Conservation (phyloP, 352 stramenopile species). For the Phytophthora quininea region DNA sequence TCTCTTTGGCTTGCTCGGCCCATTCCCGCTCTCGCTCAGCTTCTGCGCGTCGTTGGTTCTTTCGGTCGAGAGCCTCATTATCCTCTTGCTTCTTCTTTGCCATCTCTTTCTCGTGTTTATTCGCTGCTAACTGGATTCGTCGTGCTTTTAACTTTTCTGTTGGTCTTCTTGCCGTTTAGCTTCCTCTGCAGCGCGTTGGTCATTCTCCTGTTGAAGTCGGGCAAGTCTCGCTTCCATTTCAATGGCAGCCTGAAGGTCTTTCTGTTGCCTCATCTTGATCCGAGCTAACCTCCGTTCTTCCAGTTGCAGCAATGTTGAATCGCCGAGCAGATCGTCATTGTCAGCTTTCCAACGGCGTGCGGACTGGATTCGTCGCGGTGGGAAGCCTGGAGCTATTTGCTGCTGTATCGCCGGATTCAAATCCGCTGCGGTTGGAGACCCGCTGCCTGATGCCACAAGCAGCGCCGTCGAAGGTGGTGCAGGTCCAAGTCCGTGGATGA, state of each 20-base stretch:
- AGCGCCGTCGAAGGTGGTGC: slow-evolving; percentile 38
- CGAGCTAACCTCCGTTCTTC: slow-evolving; percentile 65
- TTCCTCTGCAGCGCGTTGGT: slow-evolving; percentile 56
- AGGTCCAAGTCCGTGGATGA: slow-evolving; percentile 42
- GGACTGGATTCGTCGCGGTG: slow-evolving; percentile 31
- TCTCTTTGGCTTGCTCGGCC: slow-evolving; percentile 48
- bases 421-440: slow-evolving; percentile 12
- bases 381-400: slow-evolving; percentile 31
- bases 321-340: slow-evolving; percentile 15
- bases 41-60: slow-evolving; percentile 40
- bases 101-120: slow-evolving; percentile 68
- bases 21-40: slow-evolving; percentile 56
- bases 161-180: slow-evolving; percentile 61
- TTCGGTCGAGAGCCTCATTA: slow-evolving; percentile 50
- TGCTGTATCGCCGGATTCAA: slow-evolving; percentile 21
- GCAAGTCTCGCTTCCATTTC: slow-evolving; percentile 80
- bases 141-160: slow-evolving; percentile 56
- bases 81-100: slow-evolving; percentile 71
- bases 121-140: slow-evolving; percentile 51
- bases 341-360: slow-evolving; percentile 26
- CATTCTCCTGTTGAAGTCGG: slow-evolving; percentile 69
- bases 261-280: slow-evolving; percentile 76
- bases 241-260: slow-evolving; percentile 76
- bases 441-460: slow-evolving; percentile 11
- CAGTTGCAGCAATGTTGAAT: slow-evolving; percentile 66